Evolutionary conservation across 78 protist species (phyloP), one percentile per base, ranked within the genome.

Genomic region (Speleostelium caveatum): DNA sequence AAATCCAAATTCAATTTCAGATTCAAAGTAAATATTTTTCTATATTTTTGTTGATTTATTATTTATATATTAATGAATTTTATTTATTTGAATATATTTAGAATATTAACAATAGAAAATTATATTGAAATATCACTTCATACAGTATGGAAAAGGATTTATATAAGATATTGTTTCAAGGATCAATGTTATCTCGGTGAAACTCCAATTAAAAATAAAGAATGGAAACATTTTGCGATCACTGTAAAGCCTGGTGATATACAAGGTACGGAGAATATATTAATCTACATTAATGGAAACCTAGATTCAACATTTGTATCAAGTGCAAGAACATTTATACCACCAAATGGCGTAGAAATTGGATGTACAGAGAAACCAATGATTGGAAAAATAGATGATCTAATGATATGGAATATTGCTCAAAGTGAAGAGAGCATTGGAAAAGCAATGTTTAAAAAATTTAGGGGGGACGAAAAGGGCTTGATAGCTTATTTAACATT

Each of bases 391-490:
- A 45, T 83, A 0, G 91, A 83, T 71, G 91, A 83, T 51, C 8
- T 69, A 17, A 12, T 53, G 3, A 41, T 83, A 22, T 83, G 77
- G 79, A 28, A 12, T 28, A 67, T n/a, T 24, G 66, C 62, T 55
- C 33, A 69, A 39, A 51, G 30, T 26, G 30, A 42, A 14, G 30
- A 22, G 17, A 59, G 35, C 21, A 59, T 83, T 32, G 53, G 55
- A 8, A 24, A 59, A 45, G n/a, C 91, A 38, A 83, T 69, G 79
- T 83, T 69, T 59, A 83, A 83, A 45, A 83, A 83, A 32, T 83
- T 49, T 59, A 67, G 78, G 35, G 91, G 91, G 36, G 72, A 83
- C 32, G 91, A 83, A 69, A 41, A 28, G 14, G 62, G 63, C 42
- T 28, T 68, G 2, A 5, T 26, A 3, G 6, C 30, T 2, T 83